These are phyloP conservation scores for Alloteropsis semialata DNA, from an alignment of 176 grass and related monocot genomes.

Conservation along the genomic window DNA sequence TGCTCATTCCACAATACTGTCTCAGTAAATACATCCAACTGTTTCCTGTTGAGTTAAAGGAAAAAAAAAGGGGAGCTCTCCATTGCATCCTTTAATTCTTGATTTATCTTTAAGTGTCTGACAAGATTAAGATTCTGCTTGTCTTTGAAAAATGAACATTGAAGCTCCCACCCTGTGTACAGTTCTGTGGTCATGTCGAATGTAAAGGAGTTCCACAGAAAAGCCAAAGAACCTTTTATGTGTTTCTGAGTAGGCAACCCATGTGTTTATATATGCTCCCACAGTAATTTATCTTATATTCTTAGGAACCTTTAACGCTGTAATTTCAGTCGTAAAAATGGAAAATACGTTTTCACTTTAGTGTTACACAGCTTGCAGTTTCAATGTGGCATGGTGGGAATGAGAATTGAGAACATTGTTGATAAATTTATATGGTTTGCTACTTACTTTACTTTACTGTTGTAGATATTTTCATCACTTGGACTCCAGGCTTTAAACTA, in stretches of 20 bases:
- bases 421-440: background rate
- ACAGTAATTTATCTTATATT: background rate
- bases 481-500: background rate
- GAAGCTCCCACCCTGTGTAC: background rate
- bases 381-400: background rate
- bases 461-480: slow-evolving; percentile 28
- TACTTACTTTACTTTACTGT: slow-evolving; percentile 6
- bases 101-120: background rate
- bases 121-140: background rate
- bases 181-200: background rate
- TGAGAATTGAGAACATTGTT: background rate
- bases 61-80: background rate
- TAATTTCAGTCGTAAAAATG: background rate
- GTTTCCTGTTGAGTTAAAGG: background rate
- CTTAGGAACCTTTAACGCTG: background rate
- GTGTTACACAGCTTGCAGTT: background rate
- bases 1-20: background rate
- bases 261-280: background rate
- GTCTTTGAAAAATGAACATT: background rate
- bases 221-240: background rate
- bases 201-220: background rate
- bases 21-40: background rate
- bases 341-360: background rate
- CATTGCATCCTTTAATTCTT: background rate
- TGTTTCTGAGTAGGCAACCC: background rate